These are phyloP conservation scores for Cardamine chenopodiifolia DNA, from an alignment of 345 rosid genomes.

Conservation along the genomic window DNA sequence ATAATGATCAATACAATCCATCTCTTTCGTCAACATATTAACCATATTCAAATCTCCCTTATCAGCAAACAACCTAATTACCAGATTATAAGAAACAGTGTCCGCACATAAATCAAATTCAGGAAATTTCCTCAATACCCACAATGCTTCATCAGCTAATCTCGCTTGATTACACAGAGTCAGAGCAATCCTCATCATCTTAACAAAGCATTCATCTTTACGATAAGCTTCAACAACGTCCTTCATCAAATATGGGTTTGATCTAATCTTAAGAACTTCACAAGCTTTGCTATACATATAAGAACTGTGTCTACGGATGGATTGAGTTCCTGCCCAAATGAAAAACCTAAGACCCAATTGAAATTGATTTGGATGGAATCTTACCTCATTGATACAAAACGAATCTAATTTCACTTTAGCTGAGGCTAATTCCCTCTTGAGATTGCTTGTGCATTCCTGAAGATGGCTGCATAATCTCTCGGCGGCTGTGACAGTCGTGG, in stretches of 20 bases:
- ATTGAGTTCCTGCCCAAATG: conserved; percentile 76
- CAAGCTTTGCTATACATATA: conserved; percentile 69
- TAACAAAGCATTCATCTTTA: conserved; percentile 56
- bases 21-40: conserved; percentile 63
- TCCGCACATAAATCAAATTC: conserved; percentile 61
- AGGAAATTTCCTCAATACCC: conserved; percentile 66
- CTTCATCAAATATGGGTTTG: conserved; percentile 51
- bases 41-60: conserved; percentile 64
- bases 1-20: conserved; percentile 62
- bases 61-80: conserved; percentile 69
- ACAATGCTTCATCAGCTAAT: conserved; percentile 69
- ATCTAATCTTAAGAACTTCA: conserved; percentile 53
- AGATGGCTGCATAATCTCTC: conserved; percentile 51
- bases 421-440: conserved; percentile 54
- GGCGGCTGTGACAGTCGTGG: conserved; percentile 47
- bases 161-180: conserved; percentile 66
- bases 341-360: conserved; percentile 73
- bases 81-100: conserved; percentile 56
- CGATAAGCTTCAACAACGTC: conserved; percentile 60
- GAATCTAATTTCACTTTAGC: conserved; percentile 55
- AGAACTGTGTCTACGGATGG: conserved; percentile 64
- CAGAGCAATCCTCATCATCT: conserved; percentile 61
- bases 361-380: conserved; percentile 49
- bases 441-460: conserved; percentile 43
- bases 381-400: conserved; percentile 60